These are phyloP conservation scores for Pestalotiopsis sp. DNA, from an alignment of 2,329 filamentous ascomycete species.

Conservation along the genomic window DNA sequence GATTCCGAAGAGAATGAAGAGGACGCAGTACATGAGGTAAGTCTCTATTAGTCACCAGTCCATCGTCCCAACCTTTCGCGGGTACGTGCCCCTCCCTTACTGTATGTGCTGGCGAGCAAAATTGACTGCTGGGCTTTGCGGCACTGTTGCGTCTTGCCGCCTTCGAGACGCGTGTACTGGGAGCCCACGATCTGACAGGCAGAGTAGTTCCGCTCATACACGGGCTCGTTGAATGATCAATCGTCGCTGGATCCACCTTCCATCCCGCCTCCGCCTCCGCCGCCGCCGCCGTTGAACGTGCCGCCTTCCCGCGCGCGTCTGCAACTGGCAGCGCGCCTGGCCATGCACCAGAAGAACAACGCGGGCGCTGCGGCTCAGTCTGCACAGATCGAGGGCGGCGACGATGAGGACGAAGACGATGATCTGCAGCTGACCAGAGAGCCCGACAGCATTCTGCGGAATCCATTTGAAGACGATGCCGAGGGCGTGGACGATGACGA, in stretches of 20 bases:
- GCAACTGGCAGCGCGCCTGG: conserved; percentile 86
- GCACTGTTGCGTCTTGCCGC: background rate
- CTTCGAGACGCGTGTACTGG: background rate
- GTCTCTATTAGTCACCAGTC: conserved; percentile 30
- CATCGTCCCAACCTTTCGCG: background rate
- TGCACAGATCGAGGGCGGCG: conserved; percentile 42
- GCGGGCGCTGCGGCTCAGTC: conserved; percentile 42
- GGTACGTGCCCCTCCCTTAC: background rate
- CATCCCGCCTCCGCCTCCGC: conserved; percentile 61
- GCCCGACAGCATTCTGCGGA: conserved; percentile 27
- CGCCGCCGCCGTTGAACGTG: conserved; percentile 81
- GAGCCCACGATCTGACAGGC: background rate
- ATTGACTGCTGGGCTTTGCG: background rate
- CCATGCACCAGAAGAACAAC: conserved; percentile 71
- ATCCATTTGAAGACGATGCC: conserved; percentile 43
- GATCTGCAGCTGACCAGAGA: conserved; percentile 25
- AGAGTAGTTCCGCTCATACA: conserved; percentile 60
- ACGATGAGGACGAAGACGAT: conserved; percentile 38
- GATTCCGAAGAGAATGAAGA: conserved; percentile 87
- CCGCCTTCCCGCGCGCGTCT: conserved; percentile 84
- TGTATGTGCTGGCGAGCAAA: background rate
- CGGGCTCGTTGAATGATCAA: conserved; percentile 53
- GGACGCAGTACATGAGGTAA: conserved; percentile 70
- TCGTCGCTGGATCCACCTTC: conserved; percentile 58
- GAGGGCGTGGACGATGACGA: conserved; percentile 53